Evolutionary conservation across 164 flowering plant species (phyloP), one percentile per base, ranked within the genome.

Genomic region (Stephania yunnanensis): DNA sequence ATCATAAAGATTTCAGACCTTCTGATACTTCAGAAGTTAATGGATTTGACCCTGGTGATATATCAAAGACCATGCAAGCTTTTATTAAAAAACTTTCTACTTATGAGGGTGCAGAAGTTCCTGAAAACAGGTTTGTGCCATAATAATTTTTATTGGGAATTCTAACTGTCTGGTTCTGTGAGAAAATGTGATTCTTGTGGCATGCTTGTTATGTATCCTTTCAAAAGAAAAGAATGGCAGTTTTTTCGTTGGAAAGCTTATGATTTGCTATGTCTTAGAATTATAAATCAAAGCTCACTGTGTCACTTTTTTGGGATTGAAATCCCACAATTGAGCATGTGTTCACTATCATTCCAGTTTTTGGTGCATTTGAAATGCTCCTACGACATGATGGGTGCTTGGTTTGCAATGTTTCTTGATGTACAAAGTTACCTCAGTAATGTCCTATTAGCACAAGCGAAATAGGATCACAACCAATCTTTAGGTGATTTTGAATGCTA

Each of bases 31-130:
- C 73, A 19, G 81, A 75, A 66, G 44, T 75, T n/a, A 83, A 86
- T 75, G 87, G 87, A 73, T 82, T 82, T 82, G 89, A 88, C 81
- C 89, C 86, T 69, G 80, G 90, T 73, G 87, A 88, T 74, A 82
- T 94, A 50, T 88, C 92, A 67, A 89, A 90, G 73, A 76, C 87
- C 55, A 92, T 95, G 97, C 85, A 92, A 73, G 82, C 82, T 44
- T 95, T 95, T 88, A 89, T 93, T 25, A 78, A 86, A 2, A 91
- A 91, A 73, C 81, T 91, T 36, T 92, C 97, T 17, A 89, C 95
- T 80, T 91, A 85, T 77, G 83, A 91, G 79, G 98, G 98, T 72
- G 99, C 94, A 66, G 95, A 95, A 79, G 85, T 93, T 76, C 97
- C 96, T 36, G 86, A 84, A 75, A 76, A 83, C 81, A 87, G 96